A percentile compares a stretch with the other conserved stretches of the same genome.
Conservation (phyloP, 352 stramenopile species). For the Plasmopara halstedii region DNA sequence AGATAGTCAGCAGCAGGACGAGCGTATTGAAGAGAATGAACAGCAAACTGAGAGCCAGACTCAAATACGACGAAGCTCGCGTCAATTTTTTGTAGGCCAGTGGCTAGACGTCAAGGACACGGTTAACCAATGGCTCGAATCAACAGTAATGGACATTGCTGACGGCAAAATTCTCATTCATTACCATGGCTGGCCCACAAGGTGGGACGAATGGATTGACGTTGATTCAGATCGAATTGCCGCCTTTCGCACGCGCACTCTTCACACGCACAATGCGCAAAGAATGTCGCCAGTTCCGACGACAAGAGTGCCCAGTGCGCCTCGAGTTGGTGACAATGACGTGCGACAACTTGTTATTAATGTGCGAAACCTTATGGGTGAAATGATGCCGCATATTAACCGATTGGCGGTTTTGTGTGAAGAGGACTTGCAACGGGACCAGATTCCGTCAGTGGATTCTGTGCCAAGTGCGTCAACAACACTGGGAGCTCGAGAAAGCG, state of each 20-base stretch:
- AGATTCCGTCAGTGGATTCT: not conserved
- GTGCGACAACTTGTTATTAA: conserved; percentile 45
- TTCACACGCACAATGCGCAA: conserved; percentile 33
- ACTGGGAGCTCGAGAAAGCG: conserved; percentile 9
- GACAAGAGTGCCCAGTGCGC: conserved; percentile 47
- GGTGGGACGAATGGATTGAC: conserved; percentile 98
- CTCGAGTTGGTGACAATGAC: conserved; percentile 31
- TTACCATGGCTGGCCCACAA: conserved; percentile 95
- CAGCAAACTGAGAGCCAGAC: conserved; percentile 1
- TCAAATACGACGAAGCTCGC: conserved; percentile 19
- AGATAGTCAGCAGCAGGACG: not conserved
- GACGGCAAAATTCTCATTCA: conserved; percentile 89
- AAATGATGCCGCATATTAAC: conserved; percentile 68
- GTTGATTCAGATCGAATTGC: conserved; percentile 91
- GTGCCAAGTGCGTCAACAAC: not conserved
- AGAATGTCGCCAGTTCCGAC: conserved; percentile 53
- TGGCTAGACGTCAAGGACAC: conserved; percentile 98
- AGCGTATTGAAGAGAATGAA: not conserved
- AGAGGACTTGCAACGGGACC: conserved; percentile 5
- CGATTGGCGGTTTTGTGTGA: conserved; percentile 55
- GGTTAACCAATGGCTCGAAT: conserved; percentile 98
- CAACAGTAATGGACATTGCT: conserved; percentile 89
- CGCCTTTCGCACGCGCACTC: conserved; percentile 92
- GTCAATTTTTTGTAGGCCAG: conserved; percentile 86
- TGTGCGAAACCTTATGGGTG: conserved; percentile 57